A percentile compares a stretch with the other conserved stretches of the same genome.
Evolutionary conservation across 2,329 filamentous ascomycete species (phyloP).

Genomic region (Bipolaris cookei): DNA sequence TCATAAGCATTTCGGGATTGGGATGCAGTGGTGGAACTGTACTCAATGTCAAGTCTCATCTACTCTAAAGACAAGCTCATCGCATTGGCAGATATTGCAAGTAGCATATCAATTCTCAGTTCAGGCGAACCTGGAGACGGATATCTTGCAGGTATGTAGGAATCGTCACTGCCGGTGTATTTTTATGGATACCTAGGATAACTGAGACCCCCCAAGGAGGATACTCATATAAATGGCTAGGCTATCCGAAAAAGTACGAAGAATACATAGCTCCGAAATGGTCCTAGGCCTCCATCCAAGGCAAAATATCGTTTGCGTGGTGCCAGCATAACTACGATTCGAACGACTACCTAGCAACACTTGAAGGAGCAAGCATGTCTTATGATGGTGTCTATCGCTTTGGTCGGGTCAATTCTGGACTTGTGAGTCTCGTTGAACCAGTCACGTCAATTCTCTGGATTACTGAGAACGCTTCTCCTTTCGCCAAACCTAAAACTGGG

Average conservation of each 20-base stretch:
- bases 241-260: not conserved
- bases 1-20: constrained; percentile 6
- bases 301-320: constrained; percentile 6
- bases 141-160: constrained; percentile 20
- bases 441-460: constrained; percentile 1
- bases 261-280: constrained; percentile 20
- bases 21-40: constrained; percentile 7
- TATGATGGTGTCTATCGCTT: not conserved
- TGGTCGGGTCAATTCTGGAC: not conserved
- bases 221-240: not conserved
- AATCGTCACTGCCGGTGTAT: constrained; percentile 5
- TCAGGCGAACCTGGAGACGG: not conserved
- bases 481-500: not conserved
- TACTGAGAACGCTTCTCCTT: not conserved
- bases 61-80: constrained; percentile 8
- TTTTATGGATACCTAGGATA: constrained; percentile 7
- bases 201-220: too few species aligned
- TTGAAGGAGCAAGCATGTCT: not conserved
- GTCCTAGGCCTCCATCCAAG: constrained; percentile 23
- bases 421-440: not conserved
- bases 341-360: not conserved
- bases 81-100: constrained; percentile 15
- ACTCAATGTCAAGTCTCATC: not conserved
- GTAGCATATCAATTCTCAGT: not conserved
- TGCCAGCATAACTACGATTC: constrained; percentile 8